Percentiles rank a stretch among this genome's conserved stretches.
phyloP scores from a whole-genome alignment of 139 green algal species.

The Pseudopediastrum boryanum region DNA sequence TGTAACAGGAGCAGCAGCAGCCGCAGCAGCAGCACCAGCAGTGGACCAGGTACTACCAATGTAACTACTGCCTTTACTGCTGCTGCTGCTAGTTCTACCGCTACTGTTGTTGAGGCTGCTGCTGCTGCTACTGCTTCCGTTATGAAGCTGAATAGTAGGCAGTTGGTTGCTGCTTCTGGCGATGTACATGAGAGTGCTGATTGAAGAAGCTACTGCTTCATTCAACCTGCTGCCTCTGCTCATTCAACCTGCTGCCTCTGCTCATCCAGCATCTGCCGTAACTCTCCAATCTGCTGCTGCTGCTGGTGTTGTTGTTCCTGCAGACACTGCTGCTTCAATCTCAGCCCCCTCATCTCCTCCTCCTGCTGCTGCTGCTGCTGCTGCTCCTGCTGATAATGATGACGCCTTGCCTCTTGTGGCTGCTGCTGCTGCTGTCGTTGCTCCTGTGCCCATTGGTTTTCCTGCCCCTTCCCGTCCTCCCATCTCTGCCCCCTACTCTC shows the following conservation, averaged over 20 bases:
- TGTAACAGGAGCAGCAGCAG: background rate
- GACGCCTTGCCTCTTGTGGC: background rate
- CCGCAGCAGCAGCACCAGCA: background rate
- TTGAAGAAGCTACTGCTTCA: background rate
- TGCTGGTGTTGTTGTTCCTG: background rate
- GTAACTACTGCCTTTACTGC: background rate
- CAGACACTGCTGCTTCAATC: no score
- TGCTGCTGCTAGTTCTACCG: background rate
- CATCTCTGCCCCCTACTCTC: no score
- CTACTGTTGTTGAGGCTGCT: no score
- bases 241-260: slow-evolving; percentile 3
- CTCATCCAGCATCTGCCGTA: background rate
- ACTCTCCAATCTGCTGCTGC: background rate
- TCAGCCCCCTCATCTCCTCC: background rate
- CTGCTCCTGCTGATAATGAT: background rate
- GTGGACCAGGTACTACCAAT: background rate
- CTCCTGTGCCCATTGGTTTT: background rate
- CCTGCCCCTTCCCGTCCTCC: no score
- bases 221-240: slow-evolving; percentile 10
- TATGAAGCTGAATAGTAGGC: background rate
- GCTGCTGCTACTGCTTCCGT: background rate
- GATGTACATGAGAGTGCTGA: background rate
- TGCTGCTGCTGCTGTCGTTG: background rate
- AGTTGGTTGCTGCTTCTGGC: background rate
- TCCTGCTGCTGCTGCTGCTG: background rate